A percentile compares a stretch with the other conserved stretches of the same genome.
Conservation (phyloP, 2,329 filamentous ascomycete species). For the Microcera coccophila region DNA sequence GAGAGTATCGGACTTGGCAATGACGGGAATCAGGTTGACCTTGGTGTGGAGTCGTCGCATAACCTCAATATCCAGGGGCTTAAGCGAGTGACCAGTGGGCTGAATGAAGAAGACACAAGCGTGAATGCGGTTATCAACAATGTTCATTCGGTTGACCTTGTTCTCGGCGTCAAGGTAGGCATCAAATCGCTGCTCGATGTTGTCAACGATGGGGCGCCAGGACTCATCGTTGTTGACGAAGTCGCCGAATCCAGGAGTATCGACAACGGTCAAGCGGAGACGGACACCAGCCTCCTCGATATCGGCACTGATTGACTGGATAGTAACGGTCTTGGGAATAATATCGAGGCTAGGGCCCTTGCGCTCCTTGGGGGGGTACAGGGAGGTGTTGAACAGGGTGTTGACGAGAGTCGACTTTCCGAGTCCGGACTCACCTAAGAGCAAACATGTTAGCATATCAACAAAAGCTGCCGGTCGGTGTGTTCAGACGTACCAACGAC, state of each 20-base stretch:
- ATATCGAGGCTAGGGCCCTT: constrained; percentile 97
- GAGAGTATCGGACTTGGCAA: constrained; percentile 96
- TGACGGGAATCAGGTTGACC: constrained; percentile 99
- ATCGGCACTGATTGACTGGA: constrained; percentile 90
- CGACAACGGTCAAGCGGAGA: constrained; percentile 91
- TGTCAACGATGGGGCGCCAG: constrained; percentile 98
- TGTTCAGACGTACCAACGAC: constrained; percentile 78
- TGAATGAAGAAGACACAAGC: constrained; percentile 99
- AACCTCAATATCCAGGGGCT: constrained; percentile 97
- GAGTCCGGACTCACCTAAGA: constrained; percentile 92
- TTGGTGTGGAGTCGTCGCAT: constrained; percentile 99
- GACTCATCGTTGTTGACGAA: constrained; percentile 99
- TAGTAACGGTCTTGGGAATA: constrained; percentile 95
- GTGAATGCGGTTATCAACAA: constrained; percentile 98
- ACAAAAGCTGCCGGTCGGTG: not conserved
- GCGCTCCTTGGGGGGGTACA: constrained; percentile 98
- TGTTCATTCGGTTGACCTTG: constrained; percentile 99
- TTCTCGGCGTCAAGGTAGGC: constrained; percentile 98
- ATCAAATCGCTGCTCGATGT: constrained; percentile 98
- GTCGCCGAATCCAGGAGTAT: constrained; percentile 96
- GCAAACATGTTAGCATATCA: not conserved
- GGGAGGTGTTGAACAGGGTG: constrained; percentile 98
- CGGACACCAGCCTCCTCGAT: constrained; percentile 99
- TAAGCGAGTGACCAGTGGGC: constrained; percentile 95
- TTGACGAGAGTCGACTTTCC: constrained; percentile 99